Evolutionary conservation across 805 yeast genomes (phyloP).

Genomic region (Saccharomycopsis guyanensis): DNA sequence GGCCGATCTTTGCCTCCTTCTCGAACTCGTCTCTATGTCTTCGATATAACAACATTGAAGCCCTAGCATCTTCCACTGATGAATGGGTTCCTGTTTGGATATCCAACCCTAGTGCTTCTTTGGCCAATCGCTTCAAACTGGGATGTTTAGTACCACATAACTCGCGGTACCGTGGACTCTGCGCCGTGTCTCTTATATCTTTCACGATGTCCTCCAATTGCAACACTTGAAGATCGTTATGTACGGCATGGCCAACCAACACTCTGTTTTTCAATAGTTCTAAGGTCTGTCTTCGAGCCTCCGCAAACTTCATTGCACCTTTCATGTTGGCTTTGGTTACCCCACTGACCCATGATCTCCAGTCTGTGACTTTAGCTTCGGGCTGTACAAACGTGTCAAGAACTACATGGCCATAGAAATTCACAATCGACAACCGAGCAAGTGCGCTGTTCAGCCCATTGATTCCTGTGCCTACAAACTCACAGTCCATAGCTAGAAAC

Average conservation of each 20-base stretch:
- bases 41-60: conserved; percentile 76
- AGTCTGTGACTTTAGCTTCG: conserved; percentile 67
- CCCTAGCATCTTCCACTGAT: conserved; percentile 85
- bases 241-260: conserved; percentile 79
- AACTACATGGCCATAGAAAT: conserved; percentile 65
- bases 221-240: conserved; percentile 68
- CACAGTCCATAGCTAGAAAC: conserved; percentile 83
- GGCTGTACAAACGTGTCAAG: conserved; percentile 76
- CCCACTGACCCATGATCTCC: conserved; percentile 93
- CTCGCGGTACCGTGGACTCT: conserved; percentile 48
- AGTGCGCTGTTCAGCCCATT: conserved; percentile 63
- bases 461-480: conserved; percentile 85
- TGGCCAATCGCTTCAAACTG: conserved; percentile 55
- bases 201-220: conserved; percentile 58
- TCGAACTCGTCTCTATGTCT: conserved; percentile 58
- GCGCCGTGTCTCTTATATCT: conserved; percentile 67
- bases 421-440: conserved; percentile 84
- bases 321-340: conserved; percentile 63
- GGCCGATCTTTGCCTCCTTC: conserved; percentile 19
- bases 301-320: conserved; percentile 56
- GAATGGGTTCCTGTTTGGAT: conserved; percentile 77
- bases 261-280: conserved; percentile 47
- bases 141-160: conserved; percentile 67
- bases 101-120: conserved; percentile 46
- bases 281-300: conserved; percentile 53